Conservation (phyloP, 441 rosid genomes). For the Hura crepitans region DNA sequence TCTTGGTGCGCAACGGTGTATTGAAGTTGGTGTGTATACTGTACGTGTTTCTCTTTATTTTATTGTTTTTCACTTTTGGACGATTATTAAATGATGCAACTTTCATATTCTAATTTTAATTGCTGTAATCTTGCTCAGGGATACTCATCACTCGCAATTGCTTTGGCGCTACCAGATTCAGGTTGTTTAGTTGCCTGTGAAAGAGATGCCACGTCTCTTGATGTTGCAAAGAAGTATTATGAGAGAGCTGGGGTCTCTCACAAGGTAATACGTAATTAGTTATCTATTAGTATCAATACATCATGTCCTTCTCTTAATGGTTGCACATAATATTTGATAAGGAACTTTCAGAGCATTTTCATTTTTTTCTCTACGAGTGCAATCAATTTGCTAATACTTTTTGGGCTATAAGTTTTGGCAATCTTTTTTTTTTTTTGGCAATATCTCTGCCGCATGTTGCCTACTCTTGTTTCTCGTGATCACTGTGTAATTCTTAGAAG, state of each 20-base stretch:
- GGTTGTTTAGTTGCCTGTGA: slow-evolving; percentile 87
- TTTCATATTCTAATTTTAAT: slow-evolving; percentile 8
- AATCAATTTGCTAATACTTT: not conserved
- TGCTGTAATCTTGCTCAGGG: slow-evolving; percentile 42
- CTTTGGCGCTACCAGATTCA: slow-evolving; percentile 67
- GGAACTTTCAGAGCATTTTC: not conserved
- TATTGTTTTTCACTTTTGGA: not conserved
- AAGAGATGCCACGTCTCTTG: slow-evolving; percentile 65
- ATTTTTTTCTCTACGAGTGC: not conserved
- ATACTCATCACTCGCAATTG: slow-evolving; percentile 85
- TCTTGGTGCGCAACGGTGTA: slow-evolving; percentile 76
- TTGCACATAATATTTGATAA: not conserved
- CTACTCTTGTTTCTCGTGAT: slow-evolving; percentile 3
- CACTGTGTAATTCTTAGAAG: slow-evolving; percentile 20
- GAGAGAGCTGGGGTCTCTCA: slow-evolving; percentile 69
- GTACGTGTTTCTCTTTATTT: slow-evolving; percentile 30
- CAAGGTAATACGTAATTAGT: slow-evolving; percentile 41
- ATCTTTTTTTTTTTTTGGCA: not conserved
- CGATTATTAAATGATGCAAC: not conserved
- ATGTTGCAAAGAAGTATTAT: slow-evolving; percentile 69
- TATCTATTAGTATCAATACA: not conserved
- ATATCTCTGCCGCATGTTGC: not conserved
- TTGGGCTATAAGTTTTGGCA: not conserved
- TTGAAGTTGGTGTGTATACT: slow-evolving; percentile 90
- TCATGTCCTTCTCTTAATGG: slow-evolving; percentile 17